A percentile compares a stretch with the other conserved stretches of the same genome.
phyloP scores from a whole-genome alignment of 768 basidiomycete genomes.

The Suillus ampliporus region DNA sequence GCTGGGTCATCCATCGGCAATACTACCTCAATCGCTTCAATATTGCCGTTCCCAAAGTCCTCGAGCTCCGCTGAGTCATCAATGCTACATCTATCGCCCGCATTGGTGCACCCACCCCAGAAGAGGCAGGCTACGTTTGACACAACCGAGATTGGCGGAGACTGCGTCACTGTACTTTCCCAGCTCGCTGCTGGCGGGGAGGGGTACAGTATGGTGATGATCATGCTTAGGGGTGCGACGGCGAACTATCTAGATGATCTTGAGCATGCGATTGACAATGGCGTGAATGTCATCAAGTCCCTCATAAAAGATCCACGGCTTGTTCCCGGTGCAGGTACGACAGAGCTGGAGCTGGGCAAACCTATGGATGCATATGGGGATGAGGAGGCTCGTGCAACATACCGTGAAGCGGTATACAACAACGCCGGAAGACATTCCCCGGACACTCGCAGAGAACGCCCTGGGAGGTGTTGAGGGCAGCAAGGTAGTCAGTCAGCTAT shows the following conservation, averaged over 20 bases:
- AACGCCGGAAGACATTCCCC: constrained; percentile 90
- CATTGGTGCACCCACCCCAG: constrained; percentile 92
- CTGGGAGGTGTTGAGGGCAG: constrained; percentile 90
- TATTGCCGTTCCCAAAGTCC: constrained; percentile 95
- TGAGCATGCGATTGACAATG: constrained; percentile 95
- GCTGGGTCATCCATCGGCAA: constrained; percentile 91
- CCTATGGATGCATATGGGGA: constrained; percentile 86
- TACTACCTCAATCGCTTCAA: constrained; percentile 94
- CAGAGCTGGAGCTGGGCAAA: constrained; percentile 88
- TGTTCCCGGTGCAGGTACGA: constrained; percentile 93
- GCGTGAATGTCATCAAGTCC: constrained; percentile 94
- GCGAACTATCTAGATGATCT: constrained; percentile 94
- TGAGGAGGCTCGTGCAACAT: constrained; percentile 93
- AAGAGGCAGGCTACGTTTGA: constrained; percentile 97
- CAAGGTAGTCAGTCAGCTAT: constrained; percentile 86
- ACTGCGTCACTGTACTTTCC: constrained; percentile 94
- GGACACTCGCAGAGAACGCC: constrained; percentile 94
- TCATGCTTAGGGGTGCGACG: constrained; percentile 94
- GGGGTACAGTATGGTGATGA: constrained; percentile 85
- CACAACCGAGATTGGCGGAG: constrained; percentile 94
- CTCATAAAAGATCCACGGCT: constrained; percentile 88
- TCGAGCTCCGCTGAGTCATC: constrained; percentile 91
- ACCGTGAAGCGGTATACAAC: constrained; percentile 88
- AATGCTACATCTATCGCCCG: constrained; percentile 96
- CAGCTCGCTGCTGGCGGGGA: constrained; percentile 76